These are phyloP conservation scores for Yamadazyma taylorii DNA, from an alignment of 1,139 yeast species.

Conservation along the genomic window DNA sequence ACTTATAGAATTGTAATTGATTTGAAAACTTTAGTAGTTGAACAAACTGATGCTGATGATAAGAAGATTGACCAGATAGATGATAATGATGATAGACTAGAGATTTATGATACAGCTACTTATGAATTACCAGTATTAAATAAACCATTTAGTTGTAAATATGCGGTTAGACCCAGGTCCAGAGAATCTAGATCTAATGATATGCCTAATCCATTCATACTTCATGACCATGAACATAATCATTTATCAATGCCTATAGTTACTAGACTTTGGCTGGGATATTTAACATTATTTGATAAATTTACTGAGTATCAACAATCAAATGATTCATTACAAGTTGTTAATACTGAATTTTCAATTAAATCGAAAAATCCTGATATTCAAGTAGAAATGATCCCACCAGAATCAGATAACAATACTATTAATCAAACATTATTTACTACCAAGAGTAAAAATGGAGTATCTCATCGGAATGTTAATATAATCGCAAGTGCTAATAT, in stretches of 20 bases:
- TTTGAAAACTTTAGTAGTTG: conserved; percentile 25
- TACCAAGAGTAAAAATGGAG: conserved; percentile 42
- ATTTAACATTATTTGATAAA: conserved; percentile 19
- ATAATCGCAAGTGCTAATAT: conserved; percentile 27
- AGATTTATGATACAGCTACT: conserved; percentile 31
- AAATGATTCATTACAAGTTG: conserved; percentile 20
- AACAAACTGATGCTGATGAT: conserved; percentile 18
- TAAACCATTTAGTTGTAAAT: conserved; percentile 36
- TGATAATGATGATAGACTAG: conserved; percentile 10
- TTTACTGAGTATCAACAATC: conserved; percentile 4
- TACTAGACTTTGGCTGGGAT: conserved; percentile 48
- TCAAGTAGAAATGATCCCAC: conserved; percentile 21
- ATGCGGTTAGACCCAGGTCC: conserved; percentile 40
- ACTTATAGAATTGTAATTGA: conserved; percentile 21
- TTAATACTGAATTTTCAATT: conserved; percentile 21
- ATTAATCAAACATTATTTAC: conserved; percentile 24
- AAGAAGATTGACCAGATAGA: conserved; percentile 4
- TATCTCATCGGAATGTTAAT: conserved; percentile 40
- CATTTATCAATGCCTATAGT: conserved; percentile 41
- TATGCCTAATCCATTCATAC: conserved; percentile 46
- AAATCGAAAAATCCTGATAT: conserved; percentile 35
- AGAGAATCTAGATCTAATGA: conserved; percentile 23
- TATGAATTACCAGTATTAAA: conserved; percentile 31
- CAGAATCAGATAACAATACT: conserved; percentile 3
- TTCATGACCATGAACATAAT: conserved; percentile 16